Conservation (phyloP, 345 rosid genomes). For the Hirschfeldia incana region DNA sequence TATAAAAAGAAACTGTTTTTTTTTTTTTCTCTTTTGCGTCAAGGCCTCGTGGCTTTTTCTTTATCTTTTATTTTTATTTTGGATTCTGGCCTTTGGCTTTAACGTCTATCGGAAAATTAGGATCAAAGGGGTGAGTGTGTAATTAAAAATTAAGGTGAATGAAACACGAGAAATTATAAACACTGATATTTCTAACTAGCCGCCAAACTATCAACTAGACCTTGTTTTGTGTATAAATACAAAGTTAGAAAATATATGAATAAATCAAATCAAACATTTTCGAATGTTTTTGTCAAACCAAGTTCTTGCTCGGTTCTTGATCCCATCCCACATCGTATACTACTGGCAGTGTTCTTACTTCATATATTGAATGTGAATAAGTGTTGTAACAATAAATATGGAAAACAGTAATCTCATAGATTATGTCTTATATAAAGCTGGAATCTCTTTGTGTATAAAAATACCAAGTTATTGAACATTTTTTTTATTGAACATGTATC, state of each 20-base stretch:
- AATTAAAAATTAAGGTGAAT: not conserved
- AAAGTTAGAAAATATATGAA: not conserved
- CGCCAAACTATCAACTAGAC: not conserved
- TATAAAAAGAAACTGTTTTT: not conserved
- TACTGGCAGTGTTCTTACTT: not conserved
- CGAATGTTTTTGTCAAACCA: not conserved
- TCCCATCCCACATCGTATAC: not conserved
- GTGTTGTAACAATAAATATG: not conserved
- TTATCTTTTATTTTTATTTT: not conserved
- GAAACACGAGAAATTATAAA: not conserved
- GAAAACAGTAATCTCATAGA: not conserved
- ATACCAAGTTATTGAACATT: not conserved
- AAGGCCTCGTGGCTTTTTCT: conserved; percentile 12
- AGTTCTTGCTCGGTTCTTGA: not conserved
- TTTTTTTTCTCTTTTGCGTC: not conserved
- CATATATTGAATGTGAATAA: not conserved
- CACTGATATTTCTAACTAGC: not conserved
- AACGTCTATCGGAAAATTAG: not conserved
- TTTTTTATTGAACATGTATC: not conserved
- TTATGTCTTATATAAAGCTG: not conserved
- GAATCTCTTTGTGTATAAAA: not conserved
- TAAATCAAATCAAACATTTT: not conserved
- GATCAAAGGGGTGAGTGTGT: not conserved
- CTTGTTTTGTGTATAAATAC: not conserved
- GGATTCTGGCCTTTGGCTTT: not conserved